These are phyloP conservation scores for Paramarasmius palmivorus DNA, from an alignment of 1,284 basidiomycete species.

Conservation along the genomic window DNA sequence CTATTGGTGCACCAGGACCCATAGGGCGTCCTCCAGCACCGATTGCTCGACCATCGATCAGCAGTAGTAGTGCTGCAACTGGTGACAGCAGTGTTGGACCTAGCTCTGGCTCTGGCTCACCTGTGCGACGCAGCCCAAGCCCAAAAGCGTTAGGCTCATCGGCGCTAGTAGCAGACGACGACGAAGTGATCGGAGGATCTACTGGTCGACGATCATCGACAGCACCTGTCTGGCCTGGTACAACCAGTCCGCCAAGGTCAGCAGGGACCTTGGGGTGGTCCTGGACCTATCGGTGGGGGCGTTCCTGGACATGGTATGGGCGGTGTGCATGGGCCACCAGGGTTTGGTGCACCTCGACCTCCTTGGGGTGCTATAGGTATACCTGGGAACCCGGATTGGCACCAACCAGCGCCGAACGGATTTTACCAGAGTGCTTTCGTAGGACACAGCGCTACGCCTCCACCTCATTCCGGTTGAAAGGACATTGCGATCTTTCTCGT, in stretches of 20 bases:
- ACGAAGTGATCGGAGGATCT: constrained; percentile 65
- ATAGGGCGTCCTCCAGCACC: constrained; percentile 58
- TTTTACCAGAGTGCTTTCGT: constrained; percentile 51
- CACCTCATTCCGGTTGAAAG: constrained; percentile 47
- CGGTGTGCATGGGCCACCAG: constrained; percentile 10
- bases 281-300: constrained; percentile 20
- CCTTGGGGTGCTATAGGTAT: constrained; percentile 13
- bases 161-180: constrained; percentile 73
- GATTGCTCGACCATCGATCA: constrained; percentile 47
- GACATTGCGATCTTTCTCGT: background rate
- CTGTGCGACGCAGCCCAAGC: constrained; percentile 41
- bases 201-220: constrained; percentile 40
- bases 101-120: constrained; percentile 64
- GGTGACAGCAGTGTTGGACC: constrained; percentile 36
- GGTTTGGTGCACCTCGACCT: constrained; percentile 36
- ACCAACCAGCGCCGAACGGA: constrained; percentile 34
- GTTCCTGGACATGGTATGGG: background rate
- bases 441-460: constrained; percentile 42
- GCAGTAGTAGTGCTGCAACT: constrained; percentile 14
- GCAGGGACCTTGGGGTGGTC: constrained; percentile 47
- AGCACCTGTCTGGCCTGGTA: constrained; percentile 39
- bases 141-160: constrained; percentile 75
- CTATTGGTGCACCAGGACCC: constrained; percentile 48
- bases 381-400: constrained; percentile 45
- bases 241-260: constrained; percentile 37